These are phyloP conservation scores for Ogataea salicorniae DNA, from an alignment of 805 yeast genomes.

Conservation along the genomic window DNA sequence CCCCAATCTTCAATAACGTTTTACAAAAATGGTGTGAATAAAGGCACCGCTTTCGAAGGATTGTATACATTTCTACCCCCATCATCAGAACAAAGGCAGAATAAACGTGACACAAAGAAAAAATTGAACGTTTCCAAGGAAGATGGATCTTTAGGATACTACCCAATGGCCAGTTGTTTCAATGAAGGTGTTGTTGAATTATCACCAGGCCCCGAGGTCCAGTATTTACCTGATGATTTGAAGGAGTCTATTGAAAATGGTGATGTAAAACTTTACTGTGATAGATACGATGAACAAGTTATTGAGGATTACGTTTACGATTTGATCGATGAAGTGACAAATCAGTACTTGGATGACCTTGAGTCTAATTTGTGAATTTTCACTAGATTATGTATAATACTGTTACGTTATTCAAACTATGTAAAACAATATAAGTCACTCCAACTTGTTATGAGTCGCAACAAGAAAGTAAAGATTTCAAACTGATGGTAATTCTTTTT, in stretches of 20 bases:
- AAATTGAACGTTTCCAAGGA: slow-evolving; percentile 40
- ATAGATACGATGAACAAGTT: slow-evolving; percentile 61
- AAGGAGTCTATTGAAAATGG: slow-evolving; percentile 19
- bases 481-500: too few relatives aligned
- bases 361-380: slow-evolving; percentile 6
- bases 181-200: slow-evolving; percentile 71
- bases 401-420: background rate
- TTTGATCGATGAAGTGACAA: slow-evolving; percentile 77
- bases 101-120: slow-evolving; percentile 14
- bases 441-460: too few relatives aligned
- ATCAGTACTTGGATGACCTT: slow-evolving; percentile 42
- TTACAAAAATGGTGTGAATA: slow-evolving; percentile 68
- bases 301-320: slow-evolving; percentile 84
- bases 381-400: too few relatives aligned
- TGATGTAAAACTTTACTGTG: slow-evolving; percentile 46
- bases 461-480: background rate
- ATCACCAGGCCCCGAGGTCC: slow-evolving; percentile 63
- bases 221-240: slow-evolving; percentile 36
- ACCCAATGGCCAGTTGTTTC: slow-evolving; percentile 82
- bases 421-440: background rate
- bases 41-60: slow-evolving; percentile 63
- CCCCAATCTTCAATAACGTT: slow-evolving; percentile 58
- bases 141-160: slow-evolving; percentile 86
- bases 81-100: slow-evolving; percentile 47
- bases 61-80: slow-evolving; percentile 79